Evolutionary conservation across 768 basidiomycete species (phyloP).

Genomic region (Podaxis sp.): DNA sequence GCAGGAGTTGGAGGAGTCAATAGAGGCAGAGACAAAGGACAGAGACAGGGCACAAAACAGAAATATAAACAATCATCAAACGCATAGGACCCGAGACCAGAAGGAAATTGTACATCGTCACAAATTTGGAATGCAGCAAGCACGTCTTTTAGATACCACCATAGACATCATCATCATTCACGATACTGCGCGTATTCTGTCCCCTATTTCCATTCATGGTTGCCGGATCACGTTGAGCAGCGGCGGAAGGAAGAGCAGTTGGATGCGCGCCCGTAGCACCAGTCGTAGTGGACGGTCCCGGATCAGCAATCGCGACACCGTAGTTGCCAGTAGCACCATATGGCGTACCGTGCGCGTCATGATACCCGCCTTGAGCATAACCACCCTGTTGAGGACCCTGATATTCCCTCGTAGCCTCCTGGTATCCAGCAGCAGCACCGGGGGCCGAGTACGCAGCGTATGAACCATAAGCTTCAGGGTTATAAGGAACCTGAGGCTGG

Average conservation of each 20-base stretch:
- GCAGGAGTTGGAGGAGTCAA: background rate
- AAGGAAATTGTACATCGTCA: conserved; percentile 4
- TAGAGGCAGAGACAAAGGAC: background rate
- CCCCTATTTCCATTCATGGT: conserved; percentile 10
- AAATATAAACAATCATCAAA: background rate
- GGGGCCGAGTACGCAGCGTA: conserved; percentile 34
- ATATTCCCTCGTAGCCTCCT: conserved; percentile 31
- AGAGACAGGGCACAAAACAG: background rate
- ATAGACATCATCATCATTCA: conserved; percentile 34
- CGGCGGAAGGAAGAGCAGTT: background rate
- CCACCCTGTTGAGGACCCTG: conserved; percentile 30
- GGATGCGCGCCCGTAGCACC: conserved; percentile 7
- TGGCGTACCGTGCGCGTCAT: conserved; percentile 17
- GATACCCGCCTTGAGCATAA: conserved; percentile 22
- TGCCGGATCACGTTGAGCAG: background rate
- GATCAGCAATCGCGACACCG: conserved; percentile 24
- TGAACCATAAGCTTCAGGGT: conserved; percentile 44
- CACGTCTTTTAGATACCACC: conserved; percentile 31
- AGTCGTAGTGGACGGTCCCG: conserved; percentile 5
- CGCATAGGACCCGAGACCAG: background rate
- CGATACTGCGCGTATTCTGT: conserved; percentile 21
- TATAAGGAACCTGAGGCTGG: conserved; percentile 36
- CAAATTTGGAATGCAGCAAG: background rate
- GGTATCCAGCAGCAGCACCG: conserved; percentile 25
- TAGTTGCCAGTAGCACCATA: conserved; percentile 17